A percentile compares a stretch with the other conserved stretches of the same genome.
Evolutionary conservation across 768 basidiomycete genomes (phyloP).

Genomic region (Trametes villosa): DNA sequence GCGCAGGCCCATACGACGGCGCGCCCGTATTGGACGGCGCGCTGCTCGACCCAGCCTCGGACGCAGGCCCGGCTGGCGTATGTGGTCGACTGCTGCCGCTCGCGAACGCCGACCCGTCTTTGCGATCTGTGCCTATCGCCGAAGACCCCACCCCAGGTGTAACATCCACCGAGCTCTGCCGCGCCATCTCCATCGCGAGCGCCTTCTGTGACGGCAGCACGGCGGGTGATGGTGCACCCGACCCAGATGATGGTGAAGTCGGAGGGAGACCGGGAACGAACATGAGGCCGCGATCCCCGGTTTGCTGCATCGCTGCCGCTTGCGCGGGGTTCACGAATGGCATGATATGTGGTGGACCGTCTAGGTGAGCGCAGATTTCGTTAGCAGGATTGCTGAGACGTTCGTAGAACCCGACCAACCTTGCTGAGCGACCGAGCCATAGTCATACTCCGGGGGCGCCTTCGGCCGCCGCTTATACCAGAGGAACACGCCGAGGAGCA

Average conservation of each 20-base stretch:
- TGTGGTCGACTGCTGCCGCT: background rate
- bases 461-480: background rate
- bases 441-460: background rate
- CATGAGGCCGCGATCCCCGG: background rate
- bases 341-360: background rate
- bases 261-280: conserved; percentile 4
- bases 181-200: background rate
- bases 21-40: background rate
- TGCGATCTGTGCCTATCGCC: background rate
- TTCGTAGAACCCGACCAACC: background rate
- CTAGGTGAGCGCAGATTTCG: background rate
- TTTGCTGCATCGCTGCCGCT: background rate
- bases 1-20: background rate
- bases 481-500: background rate
- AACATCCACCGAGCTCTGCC: background rate
- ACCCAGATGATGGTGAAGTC: background rate
- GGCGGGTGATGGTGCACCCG: background rate
- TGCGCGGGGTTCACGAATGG: conserved; percentile 5
- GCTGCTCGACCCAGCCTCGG: conserved; percentile 6
- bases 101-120: background rate
- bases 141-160: background rate
- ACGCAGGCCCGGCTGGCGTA: background rate
- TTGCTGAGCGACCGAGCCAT: conserved; percentile 3
- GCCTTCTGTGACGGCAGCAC: background rate
- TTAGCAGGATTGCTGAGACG: background rate